A percentile compares a stretch with the other conserved stretches of the same genome.
Evolutionary conservation across 768 basidiomycete species (phyloP).

Genomic region (Termitomyces titanicus): DNA sequence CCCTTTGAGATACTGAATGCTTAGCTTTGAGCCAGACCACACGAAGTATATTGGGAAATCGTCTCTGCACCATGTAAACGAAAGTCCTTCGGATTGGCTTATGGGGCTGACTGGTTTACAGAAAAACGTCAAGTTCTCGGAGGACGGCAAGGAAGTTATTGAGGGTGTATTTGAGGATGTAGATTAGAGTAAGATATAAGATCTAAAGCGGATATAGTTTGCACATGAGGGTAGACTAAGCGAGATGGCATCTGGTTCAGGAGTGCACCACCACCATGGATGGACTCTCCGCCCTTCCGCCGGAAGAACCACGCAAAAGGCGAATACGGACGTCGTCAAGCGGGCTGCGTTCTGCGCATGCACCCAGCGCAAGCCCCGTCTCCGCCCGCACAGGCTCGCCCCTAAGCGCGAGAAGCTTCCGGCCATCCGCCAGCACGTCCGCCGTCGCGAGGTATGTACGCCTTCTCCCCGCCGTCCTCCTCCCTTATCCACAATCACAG

Average conservation of each 20-base stretch:
- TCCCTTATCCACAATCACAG: not conserved
- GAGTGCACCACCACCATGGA: slow-evolving; percentile 30
- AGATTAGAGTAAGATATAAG: slow-evolving; percentile 17
- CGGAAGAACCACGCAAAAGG: slow-evolving; percentile 28
- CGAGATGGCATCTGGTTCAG: no score
- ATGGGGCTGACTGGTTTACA: slow-evolving; percentile 21
- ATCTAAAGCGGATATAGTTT: no score
- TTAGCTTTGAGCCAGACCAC: slow-evolving; percentile 48
- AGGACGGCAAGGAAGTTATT: slow-evolving; percentile 69
- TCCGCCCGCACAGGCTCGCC: slow-evolving; percentile 12
- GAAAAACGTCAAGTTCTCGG: slow-evolving; percentile 76
- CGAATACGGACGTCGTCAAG: slow-evolving; percentile 28
- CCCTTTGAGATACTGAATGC: no score
- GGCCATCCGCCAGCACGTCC: not conserved
- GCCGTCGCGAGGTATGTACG: not conserved
- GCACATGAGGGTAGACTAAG: not conserved
- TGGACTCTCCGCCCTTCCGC: slow-evolving; percentile 37
- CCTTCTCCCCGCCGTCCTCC: not conserved
- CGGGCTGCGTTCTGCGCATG: slow-evolving; percentile 21
- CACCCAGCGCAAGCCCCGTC: slow-evolving; percentile 24
- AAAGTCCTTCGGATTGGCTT: not conserved
- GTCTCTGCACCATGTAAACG: slow-evolving; percentile 33
- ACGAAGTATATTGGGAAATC: slow-evolving; percentile 85
- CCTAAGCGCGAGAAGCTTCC: no score
- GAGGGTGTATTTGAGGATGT: slow-evolving; percentile 52